phyloP scores from a whole-genome alignment of 202 grass and related monocot species.

The Setaria viridis region DNA sequence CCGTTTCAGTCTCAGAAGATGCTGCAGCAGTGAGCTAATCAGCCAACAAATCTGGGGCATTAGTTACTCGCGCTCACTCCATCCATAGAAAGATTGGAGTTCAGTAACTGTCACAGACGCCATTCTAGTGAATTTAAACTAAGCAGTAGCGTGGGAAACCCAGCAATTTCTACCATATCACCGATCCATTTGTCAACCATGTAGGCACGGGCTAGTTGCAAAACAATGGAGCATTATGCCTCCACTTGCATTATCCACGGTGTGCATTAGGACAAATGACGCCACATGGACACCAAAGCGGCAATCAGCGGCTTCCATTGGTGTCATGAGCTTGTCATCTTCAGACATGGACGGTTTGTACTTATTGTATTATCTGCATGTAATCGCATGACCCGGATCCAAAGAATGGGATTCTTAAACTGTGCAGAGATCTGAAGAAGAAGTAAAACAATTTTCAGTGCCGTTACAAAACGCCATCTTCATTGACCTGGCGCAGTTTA shows the following conservation, averaged over 20 bases:
- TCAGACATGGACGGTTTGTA: not conserved
- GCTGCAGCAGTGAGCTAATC: not conserved
- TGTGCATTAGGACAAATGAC: not conserved
- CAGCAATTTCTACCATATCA: not conserved
- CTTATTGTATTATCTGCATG: not conserved
- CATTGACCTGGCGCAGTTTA: slow-evolving; percentile 36
- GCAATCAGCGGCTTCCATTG: not conserved
- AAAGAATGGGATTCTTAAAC: slow-evolving; percentile 4
- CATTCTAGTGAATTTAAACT: not conserved
- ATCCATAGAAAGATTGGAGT: not conserved
- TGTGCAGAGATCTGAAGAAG: slow-evolving; percentile 10
- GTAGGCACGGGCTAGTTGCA: not conserved
- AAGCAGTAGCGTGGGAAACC: not conserved
- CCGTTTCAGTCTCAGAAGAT: not conserved
- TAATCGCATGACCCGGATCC: slow-evolving; percentile 16
- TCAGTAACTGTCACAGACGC: not conserved
- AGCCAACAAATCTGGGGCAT: not conserved
- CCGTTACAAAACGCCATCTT: not conserved
- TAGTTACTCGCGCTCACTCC: not conserved
- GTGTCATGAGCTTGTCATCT: slow-evolving; percentile 14
- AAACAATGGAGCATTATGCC: not conserved
- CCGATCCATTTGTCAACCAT: slow-evolving; percentile 28
- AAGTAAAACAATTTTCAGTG: not conserved
- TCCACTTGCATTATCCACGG: not conserved
- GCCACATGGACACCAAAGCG: slow-evolving; percentile 1